Evolutionary conservation across 768 basidiomycete genomes (phyloP), one percentile per base, ranked within the genome.

Genomic region (Amanita fuliginea): DNA sequence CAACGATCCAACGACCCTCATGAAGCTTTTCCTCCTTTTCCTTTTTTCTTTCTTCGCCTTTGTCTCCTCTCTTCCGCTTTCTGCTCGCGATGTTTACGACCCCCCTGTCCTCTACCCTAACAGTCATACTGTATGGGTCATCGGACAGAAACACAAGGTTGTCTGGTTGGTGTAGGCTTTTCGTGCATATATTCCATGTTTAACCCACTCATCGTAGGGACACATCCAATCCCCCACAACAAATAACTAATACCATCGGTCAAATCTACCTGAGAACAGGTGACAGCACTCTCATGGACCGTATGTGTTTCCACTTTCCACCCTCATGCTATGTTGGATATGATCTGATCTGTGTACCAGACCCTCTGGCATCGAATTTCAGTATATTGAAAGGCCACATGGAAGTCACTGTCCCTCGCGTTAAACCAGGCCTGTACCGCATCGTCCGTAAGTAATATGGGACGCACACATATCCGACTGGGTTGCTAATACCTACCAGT

Each of bases 241-340:
- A 70, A 43, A 61, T 71, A 46, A 68, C 70, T 5, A 72, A 69
- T 41, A 46, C 58, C 18, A 14, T 34, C 5, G 69, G 70, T 28
- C 2, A 34, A 49, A 53, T 72, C 36, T 61, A 56, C 37, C 59
- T 71, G 22, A 61, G 70, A 30, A 44, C 54, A 16, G 53, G 52
- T 10, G 41, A 48, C 42, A 24, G 13, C 4, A 70, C 64, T 3
- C 42, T 32, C 30, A n/a, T 42, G 30, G 22, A 46, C 34, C 28
- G 32, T 44, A 39, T 28, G 47, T 40, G 8, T 32, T 13, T 14
- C 21, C 21, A 24, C n/a, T 32, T 13, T 14, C 21, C 21, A 24
- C n/a, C 7, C 16, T 14, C 24, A 21, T 3, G 14, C 47, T n/a
- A n/a, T n/a, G n/a, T n/a, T 28, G n/a, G 24, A 40, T 33, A 40